Evolutionary conservation across 1,284 basidiomycete genomes (phyloP).

Genomic region (Cutaneotrichosporon mucoides): DNA sequence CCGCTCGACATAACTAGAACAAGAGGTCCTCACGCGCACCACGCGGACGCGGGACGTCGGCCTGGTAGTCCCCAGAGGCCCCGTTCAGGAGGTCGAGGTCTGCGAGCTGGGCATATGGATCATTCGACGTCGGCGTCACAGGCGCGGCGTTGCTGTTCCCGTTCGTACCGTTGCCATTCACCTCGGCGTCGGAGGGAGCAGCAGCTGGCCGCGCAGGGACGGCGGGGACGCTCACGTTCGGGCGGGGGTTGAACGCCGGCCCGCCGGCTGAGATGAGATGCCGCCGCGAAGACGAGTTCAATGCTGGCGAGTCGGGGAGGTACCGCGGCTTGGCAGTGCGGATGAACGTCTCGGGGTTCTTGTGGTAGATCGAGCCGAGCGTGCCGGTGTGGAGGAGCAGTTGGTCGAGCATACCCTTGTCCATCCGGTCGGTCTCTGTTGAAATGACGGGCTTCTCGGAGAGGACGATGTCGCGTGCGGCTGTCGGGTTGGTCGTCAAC

Average conservation of each 20-base stretch:
- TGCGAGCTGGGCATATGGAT: conserved; percentile 46
- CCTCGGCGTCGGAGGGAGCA: conserved; percentile 1
- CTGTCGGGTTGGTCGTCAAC: conserved; percentile 85
- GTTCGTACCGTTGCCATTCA: not conserved
- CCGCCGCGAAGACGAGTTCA: conserved; percentile 47
- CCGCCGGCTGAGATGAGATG: conserved; percentile 38
- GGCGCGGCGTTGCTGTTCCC: conserved; percentile 2
- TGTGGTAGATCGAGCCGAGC: conserved; percentile 50
- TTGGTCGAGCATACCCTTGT: conserved; percentile 84
- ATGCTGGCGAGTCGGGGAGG: conserved; percentile 46
- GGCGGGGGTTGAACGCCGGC: conserved; percentile 2
- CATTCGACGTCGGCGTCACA: conserved; percentile 18
- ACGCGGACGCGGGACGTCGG: conserved; percentile 43
- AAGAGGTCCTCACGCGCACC: conserved; percentile 34
- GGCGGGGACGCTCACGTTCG: not conserved
- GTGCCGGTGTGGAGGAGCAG: conserved; percentile 49
- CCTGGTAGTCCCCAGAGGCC: conserved; percentile 36
- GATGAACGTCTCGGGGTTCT: conserved; percentile 50
- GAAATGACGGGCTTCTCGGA: conserved; percentile 92
- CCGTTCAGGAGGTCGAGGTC: conserved; percentile 42
- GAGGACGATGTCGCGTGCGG: conserved; percentile 87
- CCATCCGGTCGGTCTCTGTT: conserved; percentile 97
- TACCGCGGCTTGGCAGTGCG: conserved; percentile 47
- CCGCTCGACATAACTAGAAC: conserved; percentile 18
- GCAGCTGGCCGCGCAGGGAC: conserved; percentile 4